Base-by-base conservation (phyloP, 2,329 filamentous ascomycete species). In the Lachnellula suecica region DNA sequence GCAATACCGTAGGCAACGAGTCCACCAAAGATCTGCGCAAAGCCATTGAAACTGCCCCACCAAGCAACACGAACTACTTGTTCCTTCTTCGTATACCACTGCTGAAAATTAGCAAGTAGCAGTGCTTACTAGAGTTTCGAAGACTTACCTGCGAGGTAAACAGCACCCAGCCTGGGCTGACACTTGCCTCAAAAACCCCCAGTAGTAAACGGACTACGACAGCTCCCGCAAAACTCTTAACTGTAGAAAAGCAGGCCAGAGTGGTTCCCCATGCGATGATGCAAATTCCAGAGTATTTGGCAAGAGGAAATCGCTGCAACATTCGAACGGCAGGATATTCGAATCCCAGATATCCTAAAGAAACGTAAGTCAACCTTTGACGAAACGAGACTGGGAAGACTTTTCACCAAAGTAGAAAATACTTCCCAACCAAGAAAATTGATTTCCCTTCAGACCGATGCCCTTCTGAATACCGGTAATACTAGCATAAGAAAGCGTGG, bases 121-220 rank as follows among this genome's bases (percentile, higher is more conserved):
- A n/a, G n/a, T n/a, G n/a, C n/a, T n/a, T n/a, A n/a, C n/a, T n/a
- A n/a, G n/a, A n/a, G n/a, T n/a, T n/a, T n/a, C n/a, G n/a, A n/a
- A 31, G 15, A 8, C 29, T 31, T 15, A 31, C 29, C 29, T 31
- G 63, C 6, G 64, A 42, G 4, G 49, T 56, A 40, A 81, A 78
- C 46, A 79, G 71, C 71, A 82, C 80, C 53, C 81, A 82, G 41
- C 77, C 76, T 0, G 79, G 81, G 0, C 74, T 77, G 34, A 83
- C 75, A 27, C 78, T 74, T 7, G 70, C 72, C 57, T 83, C 80
- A 2, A 82, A 64, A 10, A 81, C 70, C 0, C 80, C 80, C 1
- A 83, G 70, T 45, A 80, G 76, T 70, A 83, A 82, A 2, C 79
- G 67, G 57, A 81, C 75, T 0, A 68, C 73, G 24, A 70, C 70